Evolutionary conservation across 495 filamentous ascomycete species (phyloP).

Genomic region (Extremus antarcticus): DNA sequence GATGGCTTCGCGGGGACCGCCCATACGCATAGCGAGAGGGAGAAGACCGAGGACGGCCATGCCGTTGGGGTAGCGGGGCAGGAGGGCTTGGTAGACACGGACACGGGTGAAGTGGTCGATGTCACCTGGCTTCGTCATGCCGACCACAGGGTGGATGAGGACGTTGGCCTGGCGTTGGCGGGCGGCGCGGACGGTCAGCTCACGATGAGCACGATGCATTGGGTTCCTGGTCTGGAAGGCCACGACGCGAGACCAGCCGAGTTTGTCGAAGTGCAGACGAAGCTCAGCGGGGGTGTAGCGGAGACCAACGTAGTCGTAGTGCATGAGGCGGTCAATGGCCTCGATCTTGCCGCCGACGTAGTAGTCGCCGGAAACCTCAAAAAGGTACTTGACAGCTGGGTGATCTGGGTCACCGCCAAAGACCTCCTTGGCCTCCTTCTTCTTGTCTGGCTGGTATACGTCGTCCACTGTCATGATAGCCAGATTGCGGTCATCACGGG

Average conservation of each 20-base stretch:
- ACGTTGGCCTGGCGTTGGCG: constrained; percentile 93
- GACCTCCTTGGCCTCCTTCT: constrained; percentile 80
- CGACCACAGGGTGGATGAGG: constrained; percentile 96
- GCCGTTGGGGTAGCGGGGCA: constrained; percentile 95
- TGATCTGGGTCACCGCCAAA: constrained; percentile 92
- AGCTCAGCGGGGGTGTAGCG: constrained; percentile 94
- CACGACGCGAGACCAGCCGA: constrained; percentile 92
- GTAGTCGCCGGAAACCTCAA: constrained; percentile 66
- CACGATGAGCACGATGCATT: constrained; percentile 97
- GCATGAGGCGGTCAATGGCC: constrained; percentile 84
- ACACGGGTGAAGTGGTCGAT: constrained; percentile 99
- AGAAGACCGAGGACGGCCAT: constrained; percentile 97
- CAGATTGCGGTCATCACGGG: constrained; percentile 89
- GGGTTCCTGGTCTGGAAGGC: constrained; percentile 98
- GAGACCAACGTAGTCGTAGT: constrained; percentile 97
- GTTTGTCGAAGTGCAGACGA: constrained; percentile 94
- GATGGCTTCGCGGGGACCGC: constrained; percentile 93
- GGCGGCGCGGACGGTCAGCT: constrained; percentile 92
- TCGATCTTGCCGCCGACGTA: constrained; percentile 94
- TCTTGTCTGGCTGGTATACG: constrained; percentile 92
- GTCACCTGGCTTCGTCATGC: constrained; percentile 95
- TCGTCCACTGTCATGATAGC: constrained; percentile 94
- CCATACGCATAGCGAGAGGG: constrained; percentile 97
- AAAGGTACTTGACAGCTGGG: constrained; percentile 83
- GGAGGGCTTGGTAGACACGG: constrained; percentile 91